Conservation (phyloP, 169 alveolate genomes). For the Miamiensis avidus region DNA sequence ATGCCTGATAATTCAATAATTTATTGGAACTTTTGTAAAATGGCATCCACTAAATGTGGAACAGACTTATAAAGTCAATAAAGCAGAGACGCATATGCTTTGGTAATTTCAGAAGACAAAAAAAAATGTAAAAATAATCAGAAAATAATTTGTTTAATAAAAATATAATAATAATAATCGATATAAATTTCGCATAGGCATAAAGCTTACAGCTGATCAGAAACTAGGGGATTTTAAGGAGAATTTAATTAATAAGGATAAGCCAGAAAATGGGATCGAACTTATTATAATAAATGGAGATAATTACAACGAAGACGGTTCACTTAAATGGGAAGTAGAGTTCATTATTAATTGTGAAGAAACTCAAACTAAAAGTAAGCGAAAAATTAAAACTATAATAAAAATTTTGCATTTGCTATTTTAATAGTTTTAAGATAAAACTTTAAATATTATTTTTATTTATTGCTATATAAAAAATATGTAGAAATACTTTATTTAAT, state of each 20-base stretch:
- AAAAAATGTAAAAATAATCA: background rate
- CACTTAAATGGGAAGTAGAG: background rate
- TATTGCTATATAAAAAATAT: background rate
- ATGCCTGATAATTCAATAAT: background rate
- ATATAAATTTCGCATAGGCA: background rate
- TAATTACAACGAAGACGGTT: background rate
- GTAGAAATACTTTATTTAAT: background rate
- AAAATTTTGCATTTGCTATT: background rate
- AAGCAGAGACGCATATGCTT: background rate
- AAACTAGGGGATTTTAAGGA: background rate
- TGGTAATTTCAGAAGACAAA: background rate
- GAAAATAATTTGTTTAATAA: background rate
- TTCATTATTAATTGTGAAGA: background rate
- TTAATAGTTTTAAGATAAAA: background rate
- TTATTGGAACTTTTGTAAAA: background rate
- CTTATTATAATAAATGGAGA: background rate
- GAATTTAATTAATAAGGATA: slow-evolving; percentile 8
- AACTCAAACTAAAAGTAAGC: too few species aligned
- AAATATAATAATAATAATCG: background rate
- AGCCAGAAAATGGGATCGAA: background rate
- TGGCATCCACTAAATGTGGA: background rate
- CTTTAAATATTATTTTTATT: background rate
- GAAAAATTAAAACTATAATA: background rate
- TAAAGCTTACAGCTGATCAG: background rate
- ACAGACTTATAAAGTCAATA: too few species aligned